Conservation (phyloP, 352 stramenopile species). For the Elongisporangium anandrum region DNA sequence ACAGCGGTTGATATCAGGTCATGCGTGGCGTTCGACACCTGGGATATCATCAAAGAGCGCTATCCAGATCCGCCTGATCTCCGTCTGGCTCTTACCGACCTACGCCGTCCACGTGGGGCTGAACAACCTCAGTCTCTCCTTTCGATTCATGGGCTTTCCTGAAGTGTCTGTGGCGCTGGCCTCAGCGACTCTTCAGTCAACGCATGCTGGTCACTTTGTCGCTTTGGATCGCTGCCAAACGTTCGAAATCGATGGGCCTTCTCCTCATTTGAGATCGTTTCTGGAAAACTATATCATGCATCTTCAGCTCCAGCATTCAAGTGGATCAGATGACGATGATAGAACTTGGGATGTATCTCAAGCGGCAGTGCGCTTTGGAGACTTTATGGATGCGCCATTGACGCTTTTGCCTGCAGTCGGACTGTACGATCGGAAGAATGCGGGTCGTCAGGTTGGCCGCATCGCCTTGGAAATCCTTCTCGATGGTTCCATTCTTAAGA, state of each 20-base stretch:
- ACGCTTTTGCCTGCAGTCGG: neutral
- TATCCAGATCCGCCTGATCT: neutral
- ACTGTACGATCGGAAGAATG: neutral
- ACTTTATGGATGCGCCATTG: neutral
- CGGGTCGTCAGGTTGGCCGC: neutral
- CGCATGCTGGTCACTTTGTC: conserved; percentile 1
- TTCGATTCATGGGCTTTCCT: conserved; percentile 15
- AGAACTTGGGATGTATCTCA: neutral
- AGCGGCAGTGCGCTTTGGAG: neutral
- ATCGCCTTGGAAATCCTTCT: conserved; percentile 6
- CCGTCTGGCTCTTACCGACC: neutral
- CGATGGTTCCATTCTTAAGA: neutral
- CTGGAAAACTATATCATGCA: conserved; percentile 1
- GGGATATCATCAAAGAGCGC: neutral
- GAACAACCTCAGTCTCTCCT: conserved; percentile 4
- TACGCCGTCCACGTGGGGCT: neutral
- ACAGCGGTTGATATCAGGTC: neutral
- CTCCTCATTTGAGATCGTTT: neutral
- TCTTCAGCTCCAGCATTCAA: neutral
- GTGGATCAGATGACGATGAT: neutral
- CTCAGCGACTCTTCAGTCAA: neutral
- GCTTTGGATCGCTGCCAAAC: neutral
- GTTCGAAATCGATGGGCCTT: conserved; percentile 1
- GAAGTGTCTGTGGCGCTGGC: neutral
- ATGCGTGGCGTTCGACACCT: neutral